Evolutionary conservation across 495 filamentous ascomycete genomes (phyloP).

Genomic region (Lasiosphaeria ovina): DNA sequence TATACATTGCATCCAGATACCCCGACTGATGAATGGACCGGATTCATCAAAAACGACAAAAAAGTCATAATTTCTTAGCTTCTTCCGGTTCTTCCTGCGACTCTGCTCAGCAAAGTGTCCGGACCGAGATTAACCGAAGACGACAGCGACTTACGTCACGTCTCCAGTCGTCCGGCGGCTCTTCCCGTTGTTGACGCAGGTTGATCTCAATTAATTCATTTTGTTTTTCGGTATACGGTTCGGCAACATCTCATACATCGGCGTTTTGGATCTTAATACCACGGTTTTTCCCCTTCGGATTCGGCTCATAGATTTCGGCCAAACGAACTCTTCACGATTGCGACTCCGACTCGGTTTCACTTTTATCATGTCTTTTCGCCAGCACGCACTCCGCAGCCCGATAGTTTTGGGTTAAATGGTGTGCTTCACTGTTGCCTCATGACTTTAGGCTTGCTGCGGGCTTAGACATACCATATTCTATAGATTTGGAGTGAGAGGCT

Average conservation of each 20-base stretch:
- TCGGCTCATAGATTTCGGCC: constrained; percentile 35
- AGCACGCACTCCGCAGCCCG: no score
- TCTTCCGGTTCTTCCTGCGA: not conserved
- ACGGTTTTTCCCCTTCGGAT: constrained; percentile 13
- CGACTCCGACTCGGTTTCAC: not conserved
- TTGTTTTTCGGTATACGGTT: constrained; percentile 34
- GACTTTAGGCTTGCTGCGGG: not conserved
- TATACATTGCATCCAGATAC: constrained; percentile 46
- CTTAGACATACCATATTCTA: not conserved
- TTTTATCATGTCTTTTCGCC: not conserved
- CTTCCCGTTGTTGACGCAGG: constrained; percentile 3
- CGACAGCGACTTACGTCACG: not conserved
- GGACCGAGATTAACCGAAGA: not conserved
- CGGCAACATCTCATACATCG: constrained; percentile 30
- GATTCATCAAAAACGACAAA: constrained; percentile 13
- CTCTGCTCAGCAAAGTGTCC: not conserved
- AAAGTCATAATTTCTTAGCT: constrained; percentile 10
- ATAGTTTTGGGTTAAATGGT: not conserved
- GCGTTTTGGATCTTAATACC: constrained; percentile 33
- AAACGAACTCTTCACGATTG: constrained; percentile 18
- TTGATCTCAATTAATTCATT: constrained; percentile 26
- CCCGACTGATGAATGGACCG: constrained; percentile 23
- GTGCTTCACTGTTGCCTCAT: not conserved
- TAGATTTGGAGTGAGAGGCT: not conserved
- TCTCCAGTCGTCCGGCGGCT: not conserved